Conservation (phyloP, 2,329 filamentous ascomycete species). For the Zasmidium angulare region DNA sequence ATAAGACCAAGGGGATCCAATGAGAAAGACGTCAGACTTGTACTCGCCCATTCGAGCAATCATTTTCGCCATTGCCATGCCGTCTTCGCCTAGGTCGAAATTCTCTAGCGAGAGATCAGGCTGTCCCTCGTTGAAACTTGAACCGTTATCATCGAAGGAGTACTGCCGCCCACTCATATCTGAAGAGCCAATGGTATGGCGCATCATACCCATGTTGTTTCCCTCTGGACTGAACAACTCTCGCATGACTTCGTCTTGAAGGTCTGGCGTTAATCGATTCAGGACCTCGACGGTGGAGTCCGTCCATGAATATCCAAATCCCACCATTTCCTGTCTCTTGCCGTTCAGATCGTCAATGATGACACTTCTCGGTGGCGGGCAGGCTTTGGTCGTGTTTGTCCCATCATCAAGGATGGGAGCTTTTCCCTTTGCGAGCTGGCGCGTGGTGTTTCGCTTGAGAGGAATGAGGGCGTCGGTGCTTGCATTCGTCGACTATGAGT, state of each 20-base stretch:
- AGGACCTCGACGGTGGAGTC: conserved; percentile 40
- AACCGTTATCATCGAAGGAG: conserved; percentile 39
- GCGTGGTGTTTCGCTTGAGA: conserved; percentile 19
- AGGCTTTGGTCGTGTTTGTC: conserved; percentile 10
- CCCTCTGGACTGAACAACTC: conserved; percentile 37
- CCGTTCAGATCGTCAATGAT: conserved; percentile 21
- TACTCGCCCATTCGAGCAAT: conserved; percentile 38
- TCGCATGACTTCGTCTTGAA: conserved; percentile 34
- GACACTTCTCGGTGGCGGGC: conserved; percentile 10
- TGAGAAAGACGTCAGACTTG: conserved; percentile 37
- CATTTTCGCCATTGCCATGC: conserved; percentile 39
- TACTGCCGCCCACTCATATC: conserved; percentile 38
- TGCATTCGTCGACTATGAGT: too few relatives aligned
- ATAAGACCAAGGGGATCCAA: conserved; percentile 40
- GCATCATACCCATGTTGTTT: conserved; percentile 41
- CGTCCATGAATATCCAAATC: conserved; percentile 42
- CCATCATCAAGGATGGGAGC: conserved; percentile 12
- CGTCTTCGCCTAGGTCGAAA: conserved; percentile 37
- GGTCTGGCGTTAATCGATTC: conserved; percentile 31
- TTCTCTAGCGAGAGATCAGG: conserved; percentile 33
- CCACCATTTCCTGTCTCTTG: conserved; percentile 33
- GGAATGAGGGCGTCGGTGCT: conserved; percentile 27
- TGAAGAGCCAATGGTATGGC: conserved; percentile 41
- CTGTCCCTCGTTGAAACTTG: conserved; percentile 33
- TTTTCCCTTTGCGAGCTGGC: conserved; percentile 21